Evolutionary conservation across 2,329 filamentous ascomycete species (phyloP), one percentile per base, ranked within the genome.

Genomic region (Rhynchosporium agropyri): DNA sequence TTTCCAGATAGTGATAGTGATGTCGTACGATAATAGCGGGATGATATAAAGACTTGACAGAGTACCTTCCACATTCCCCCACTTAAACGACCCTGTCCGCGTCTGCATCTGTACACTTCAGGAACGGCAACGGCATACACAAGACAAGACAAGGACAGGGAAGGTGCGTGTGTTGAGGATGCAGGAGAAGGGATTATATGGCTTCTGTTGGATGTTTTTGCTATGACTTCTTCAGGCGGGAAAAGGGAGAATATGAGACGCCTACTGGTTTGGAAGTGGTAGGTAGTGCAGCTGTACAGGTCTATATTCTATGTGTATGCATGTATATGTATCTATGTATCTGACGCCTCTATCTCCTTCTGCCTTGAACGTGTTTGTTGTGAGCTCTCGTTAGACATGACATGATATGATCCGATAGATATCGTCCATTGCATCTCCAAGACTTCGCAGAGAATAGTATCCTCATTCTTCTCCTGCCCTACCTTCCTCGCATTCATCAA

Each of bases 281-380:
- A 15, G 40, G 15, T 12, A 6, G 8, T 12, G 15, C 5, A 5
- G 15, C 3, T 9, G 40, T 42, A 42, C 40, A 10, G 10, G 15
- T 9, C 10, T 42, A 42, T 45, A 15, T n/a, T 45, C 42, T 20
- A 54, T 60, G 28, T 53, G 9, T 36, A 9, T 54, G 13, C 45
- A 33, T 57, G 28, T 57, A 20, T 57, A 45, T 57, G 59, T 61
- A 61, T 45, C 59, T 61, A 38, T 61, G 59, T 63, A 58, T 50
- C 56, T 49, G 33, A 48, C 13, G 28, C 46, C n/a, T 48, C 9
- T 45, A 9, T 48, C 59, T 36, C 38, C 48, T 31, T 45, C 42
- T 7, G 6, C 12, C 3, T 45, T 15, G 42, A 6, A 7, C 13
- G n/a, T 2, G 9, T 6, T 36, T 36, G 1, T 6, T 36, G 5